A percentile compares a stretch with the other conserved stretches of the same genome.
These are phyloP conservation scores for Nothomitra cinnamomea DNA, from an alignment of 2,329 filamentous ascomycete species.

Conservation along the genomic window DNA sequence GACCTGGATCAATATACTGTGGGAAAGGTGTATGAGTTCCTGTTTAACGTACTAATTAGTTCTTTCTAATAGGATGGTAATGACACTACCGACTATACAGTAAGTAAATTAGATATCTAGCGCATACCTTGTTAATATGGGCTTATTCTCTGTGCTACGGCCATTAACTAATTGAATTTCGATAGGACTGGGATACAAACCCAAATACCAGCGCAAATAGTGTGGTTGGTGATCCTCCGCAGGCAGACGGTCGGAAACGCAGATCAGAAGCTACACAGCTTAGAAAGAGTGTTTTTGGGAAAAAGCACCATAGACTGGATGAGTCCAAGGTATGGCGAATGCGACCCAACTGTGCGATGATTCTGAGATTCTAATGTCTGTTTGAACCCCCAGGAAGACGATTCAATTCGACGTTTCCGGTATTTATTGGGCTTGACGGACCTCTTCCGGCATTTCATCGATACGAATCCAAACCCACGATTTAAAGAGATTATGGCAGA, in stretches of 20 bases:
- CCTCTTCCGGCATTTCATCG: constrained; percentile 96
- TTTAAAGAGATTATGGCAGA: constrained; percentile 88
- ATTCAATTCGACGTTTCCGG: constrained; percentile 82
- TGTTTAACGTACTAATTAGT: background rate
- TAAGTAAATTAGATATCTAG: constrained; percentile 15
- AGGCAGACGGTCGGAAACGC: constrained; percentile 62
- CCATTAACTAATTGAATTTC: background rate
- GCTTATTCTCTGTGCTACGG: background rate
- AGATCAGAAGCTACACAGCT: constrained; percentile 78
- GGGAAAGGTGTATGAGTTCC: constrained; percentile 20
- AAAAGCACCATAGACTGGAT: constrained; percentile 82
- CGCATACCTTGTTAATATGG: background rate
- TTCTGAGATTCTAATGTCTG: constrained; percentile 5
- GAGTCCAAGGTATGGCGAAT: constrained; percentile 61
- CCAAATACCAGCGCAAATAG: constrained; percentile 64
- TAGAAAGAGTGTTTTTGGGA: constrained; percentile 81
- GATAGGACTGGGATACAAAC: constrained; percentile 45
- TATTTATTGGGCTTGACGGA: constrained; percentile 92
- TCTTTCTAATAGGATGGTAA: constrained; percentile 25
- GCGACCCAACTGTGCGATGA: constrained; percentile 6
- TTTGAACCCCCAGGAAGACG: constrained; percentile 56
- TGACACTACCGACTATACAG: constrained; percentile 46
- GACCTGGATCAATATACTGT: constrained; percentile 9
- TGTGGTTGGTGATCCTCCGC: constrained; percentile 54
- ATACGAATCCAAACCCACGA: constrained; percentile 87